Evolutionary conservation across 768 basidiomycete genomes (phyloP).

Genomic region (Tubosaeta sp.): DNA sequence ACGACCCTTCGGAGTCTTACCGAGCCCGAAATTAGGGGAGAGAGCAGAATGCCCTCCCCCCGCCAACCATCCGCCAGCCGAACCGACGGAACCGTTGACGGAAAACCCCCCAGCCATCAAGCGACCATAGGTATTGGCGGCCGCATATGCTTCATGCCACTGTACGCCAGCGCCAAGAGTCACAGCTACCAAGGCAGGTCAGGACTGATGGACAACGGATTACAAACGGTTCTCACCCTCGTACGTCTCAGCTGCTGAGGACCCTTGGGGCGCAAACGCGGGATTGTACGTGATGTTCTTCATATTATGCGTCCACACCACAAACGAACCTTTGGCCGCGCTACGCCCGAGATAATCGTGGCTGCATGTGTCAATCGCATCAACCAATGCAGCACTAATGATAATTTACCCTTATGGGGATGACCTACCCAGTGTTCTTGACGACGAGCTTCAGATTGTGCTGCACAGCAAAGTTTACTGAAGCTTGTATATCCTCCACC

Average conservation of each 20-base stretch:
- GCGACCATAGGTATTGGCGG: constrained; percentile 35
- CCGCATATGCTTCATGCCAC: constrained; percentile 43
- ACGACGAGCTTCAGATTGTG: constrained; percentile 22
- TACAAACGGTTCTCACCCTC: constrained; percentile 15
- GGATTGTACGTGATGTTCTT: constrained; percentile 35
- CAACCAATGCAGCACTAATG: neutral
- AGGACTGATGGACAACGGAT: neutral
- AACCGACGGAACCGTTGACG: constrained; percentile 39
- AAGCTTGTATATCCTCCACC: constrained; percentile 23
- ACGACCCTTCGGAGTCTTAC: too few relatives aligned
- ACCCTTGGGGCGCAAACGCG: constrained; percentile 33
- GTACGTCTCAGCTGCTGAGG: constrained; percentile 11
- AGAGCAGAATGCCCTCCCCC: too few relatives aligned
- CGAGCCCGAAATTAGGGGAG: too few relatives aligned
- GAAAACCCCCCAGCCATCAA: constrained; percentile 45
- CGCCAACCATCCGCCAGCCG: constrained; percentile 47
- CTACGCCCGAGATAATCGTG: constrained; percentile 43
- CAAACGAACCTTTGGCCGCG: constrained; percentile 34
- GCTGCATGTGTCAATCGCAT: constrained; percentile 9
- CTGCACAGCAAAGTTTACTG: constrained; percentile 20
- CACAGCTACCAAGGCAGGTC: constrained; percentile 20
- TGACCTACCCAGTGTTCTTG: constrained; percentile 27
- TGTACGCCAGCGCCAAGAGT: constrained; percentile 43
- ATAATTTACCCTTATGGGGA: neutral
- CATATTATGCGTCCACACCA: constrained; percentile 43